Conservation (phyloP, 163 green algal genomes). For the Volvox carteri region DNA sequence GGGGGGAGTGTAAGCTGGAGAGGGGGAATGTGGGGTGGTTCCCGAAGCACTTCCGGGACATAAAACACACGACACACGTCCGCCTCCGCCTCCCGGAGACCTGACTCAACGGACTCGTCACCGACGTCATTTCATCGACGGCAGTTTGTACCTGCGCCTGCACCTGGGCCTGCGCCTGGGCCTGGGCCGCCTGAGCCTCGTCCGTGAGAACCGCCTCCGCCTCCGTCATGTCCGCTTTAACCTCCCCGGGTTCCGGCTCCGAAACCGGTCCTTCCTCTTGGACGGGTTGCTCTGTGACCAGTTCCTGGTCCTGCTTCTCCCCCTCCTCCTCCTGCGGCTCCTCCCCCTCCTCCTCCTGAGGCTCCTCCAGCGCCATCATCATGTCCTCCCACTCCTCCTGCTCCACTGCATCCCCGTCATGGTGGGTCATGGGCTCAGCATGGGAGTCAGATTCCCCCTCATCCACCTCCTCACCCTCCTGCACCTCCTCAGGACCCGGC, state of each 20-base stretch:
- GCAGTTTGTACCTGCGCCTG: slow-evolving; percentile 12
- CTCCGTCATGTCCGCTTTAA: not conserved
- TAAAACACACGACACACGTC: too few species aligned
- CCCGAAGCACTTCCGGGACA: too few species aligned
- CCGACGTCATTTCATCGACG: too few species aligned
- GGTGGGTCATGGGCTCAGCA: slow-evolving; percentile 45
- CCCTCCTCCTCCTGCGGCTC: slow-evolving; percentile 20
- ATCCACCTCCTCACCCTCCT: slow-evolving; percentile 42
- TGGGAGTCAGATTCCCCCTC: not conserved
- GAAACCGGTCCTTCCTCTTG: not conserved
- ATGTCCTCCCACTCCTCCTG: slow-evolving; percentile 61
- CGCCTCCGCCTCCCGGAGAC: too few species aligned
- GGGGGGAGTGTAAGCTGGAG: too few species aligned
- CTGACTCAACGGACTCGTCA: too few species aligned
- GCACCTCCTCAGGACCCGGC: not conserved
- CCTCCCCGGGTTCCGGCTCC: not conserved
- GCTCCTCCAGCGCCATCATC: not conserved
- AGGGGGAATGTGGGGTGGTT: too few species aligned
- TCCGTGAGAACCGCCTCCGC: too few species aligned
- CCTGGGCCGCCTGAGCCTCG: too few species aligned
- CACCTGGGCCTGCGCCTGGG: slow-evolving; percentile 3
- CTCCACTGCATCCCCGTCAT: slow-evolving; percentile 52
- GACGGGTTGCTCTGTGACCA: too few species aligned
- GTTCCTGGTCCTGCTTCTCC: not conserved
- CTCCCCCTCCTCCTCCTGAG: slow-evolving; percentile 17